Evolutionary conservation across 2,329 filamentous ascomycete genomes (phyloP), one percentile per base, ranked within the genome.

Genomic region (Fusarium decemcellulare): DNA sequence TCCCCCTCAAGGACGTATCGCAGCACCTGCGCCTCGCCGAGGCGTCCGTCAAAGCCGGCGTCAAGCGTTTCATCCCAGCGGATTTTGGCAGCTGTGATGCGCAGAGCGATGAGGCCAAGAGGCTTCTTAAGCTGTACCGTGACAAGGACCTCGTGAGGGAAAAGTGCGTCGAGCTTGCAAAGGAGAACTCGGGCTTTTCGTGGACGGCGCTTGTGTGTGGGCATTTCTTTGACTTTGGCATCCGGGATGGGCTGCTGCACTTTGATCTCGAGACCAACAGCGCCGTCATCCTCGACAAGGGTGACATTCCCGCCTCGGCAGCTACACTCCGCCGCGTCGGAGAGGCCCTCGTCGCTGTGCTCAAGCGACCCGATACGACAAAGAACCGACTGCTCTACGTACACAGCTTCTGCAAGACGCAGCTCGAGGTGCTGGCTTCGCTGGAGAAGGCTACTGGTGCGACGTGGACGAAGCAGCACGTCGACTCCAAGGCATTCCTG

Each of bases 61-160:
- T 92, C 3, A 83, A 87, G 68, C 84, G 88, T 29, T 90, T 90
- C 79, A 81, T 92, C 42, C 88, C 89, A 3, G 86, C 86, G 14
- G 89, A 92, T 69, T 92, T 85, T 63, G 82, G 81, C 36, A 74
- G 76, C 66, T 80, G 78, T 53, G 79, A 81, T 62, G 78, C 79
- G 2, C 71, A 74, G 44, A 75, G 71, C n/a, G 78, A 78, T 29
- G 77, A 82, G 68, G 73, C 77, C 0, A 77, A 76, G 62, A 71
- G 74, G 23, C 63, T 77, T 4, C 62, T 81, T 18, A 72, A 74
- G 58, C 71, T 81, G 1, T 81, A 81, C 59, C 74, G 77, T 12
- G 77, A 78, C 54, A 81, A 81, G 73, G 73, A 75, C 11, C 57
- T 68, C 9, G 79, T 81, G 39, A 74, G 78, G 36, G 63, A 70